Evolutionary conservation across 768 basidiomycete species (phyloP), one percentile per base, ranked within the genome.

Genomic region (Leccinum barrowsii): DNA sequence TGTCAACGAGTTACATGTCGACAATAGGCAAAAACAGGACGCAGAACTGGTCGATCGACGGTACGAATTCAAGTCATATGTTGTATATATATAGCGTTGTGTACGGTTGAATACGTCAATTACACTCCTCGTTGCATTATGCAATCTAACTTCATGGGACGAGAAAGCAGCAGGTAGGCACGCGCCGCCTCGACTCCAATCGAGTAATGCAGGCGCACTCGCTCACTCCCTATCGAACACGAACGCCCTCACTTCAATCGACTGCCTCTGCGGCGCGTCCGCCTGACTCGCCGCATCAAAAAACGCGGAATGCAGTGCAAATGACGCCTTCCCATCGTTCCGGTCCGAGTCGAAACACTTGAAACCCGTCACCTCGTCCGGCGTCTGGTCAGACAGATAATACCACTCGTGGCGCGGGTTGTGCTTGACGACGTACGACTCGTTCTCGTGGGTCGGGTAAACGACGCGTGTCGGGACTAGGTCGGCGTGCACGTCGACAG

Each of bases 301-400:
- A 65, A 79, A 78, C 28, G 78, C 77, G 2, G 73, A 69, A 53
- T 79, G 77, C 26, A 75, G 74, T 6, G 75, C 74, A 50, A 76
- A 59, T 21, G 66, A 60, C 24, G 76, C 74, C 62, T 70, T 68
- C 0, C 34, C 34, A 1, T 13, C 12, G 51, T 70, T 66, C 44
- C 57, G 62, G 56, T 74, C 71, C 37, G 77, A 77, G 60, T 80
- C 77, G 53, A 70, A 79, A 62, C 78, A 76, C 67, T 78, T 78
- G 69, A 78, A 73, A 11, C 77, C 61, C 7, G 64, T 68, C 52
- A 74, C 70, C 63, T 78, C 77, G 11, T 75, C 73, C 7, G 76
- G 75, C 1, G 67, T 73, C 68, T 74, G 74, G 54, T 74, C 63
- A 6, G 71, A 61, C 46, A 78, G 56, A 64, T 76, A 75, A 59